Evolutionary conservation across 2,329 filamentous ascomycete species (phyloP).

Genomic region (Venturia pyrina): DNA sequence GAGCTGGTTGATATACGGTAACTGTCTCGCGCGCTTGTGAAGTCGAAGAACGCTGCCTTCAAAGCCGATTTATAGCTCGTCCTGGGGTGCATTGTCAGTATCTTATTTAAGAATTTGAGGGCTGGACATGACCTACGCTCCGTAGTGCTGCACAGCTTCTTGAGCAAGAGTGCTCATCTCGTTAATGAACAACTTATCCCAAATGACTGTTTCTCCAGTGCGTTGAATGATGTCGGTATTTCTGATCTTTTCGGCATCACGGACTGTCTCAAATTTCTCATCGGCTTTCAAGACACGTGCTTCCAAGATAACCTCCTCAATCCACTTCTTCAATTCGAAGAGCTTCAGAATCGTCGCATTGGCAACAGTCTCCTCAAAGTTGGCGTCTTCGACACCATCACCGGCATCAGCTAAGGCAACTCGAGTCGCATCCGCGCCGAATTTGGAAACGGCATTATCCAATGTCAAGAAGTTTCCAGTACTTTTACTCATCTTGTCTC

Average conservation of each 20-base stretch:
- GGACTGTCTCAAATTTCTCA: conserved; percentile 32
- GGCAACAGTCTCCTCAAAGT: conserved; percentile 92
- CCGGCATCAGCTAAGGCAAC: conserved; percentile 91
- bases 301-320: conserved; percentile 71
- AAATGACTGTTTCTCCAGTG: conserved; percentile 65
- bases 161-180: conserved; percentile 79
- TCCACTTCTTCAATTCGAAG: conserved; percentile 79
- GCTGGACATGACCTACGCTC: conserved; percentile 37
- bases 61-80: conserved; percentile 31
- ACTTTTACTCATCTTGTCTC: conserved; percentile 97
- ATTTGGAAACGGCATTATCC: conserved; percentile 76
- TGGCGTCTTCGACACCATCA: conserved; percentile 89
- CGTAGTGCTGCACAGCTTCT: conserved; percentile 70
- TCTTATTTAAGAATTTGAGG: background rate
- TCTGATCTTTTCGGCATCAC: conserved; percentile 34
- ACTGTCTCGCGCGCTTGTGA: conserved; percentile 77
- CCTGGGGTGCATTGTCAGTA: conserved; percentile 15
- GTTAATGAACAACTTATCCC: conserved; percentile 85
- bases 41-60: conserved; percentile 69
- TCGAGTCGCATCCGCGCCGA: conserved; percentile 84
- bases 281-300: conserved; percentile 33
- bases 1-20: conserved; percentile 76
- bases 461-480: conserved; percentile 96
- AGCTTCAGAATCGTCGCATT: conserved; percentile 85
- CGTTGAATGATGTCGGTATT: conserved; percentile 55